These are phyloP conservation scores for Backusella tarrabulga DNA, from an alignment of 192 early-diverging fungal genomes.

Conservation along the genomic window DNA sequence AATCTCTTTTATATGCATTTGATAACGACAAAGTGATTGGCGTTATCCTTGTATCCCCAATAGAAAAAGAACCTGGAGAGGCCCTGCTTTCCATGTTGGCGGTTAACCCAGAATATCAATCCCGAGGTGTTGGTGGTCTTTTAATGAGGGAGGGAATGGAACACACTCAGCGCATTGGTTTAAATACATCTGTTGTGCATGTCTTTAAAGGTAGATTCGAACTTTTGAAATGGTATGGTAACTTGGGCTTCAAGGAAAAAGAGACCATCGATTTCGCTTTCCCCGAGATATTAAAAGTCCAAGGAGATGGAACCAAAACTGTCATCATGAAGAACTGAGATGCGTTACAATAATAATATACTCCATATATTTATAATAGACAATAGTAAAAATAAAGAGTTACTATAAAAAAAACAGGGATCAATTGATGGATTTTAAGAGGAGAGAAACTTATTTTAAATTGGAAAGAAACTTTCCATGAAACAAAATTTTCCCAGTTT, in stretches of 20 bases:
- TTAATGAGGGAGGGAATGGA: background rate
- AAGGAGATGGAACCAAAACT: background rate
- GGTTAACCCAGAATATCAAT: background rate
- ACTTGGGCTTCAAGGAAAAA: background rate
- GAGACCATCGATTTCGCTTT: background rate
- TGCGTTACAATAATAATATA: background rate
- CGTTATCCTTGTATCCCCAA: background rate
- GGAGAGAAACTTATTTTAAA: too few relatives aligned
- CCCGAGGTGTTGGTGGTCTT: background rate
- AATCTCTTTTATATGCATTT: background rate
- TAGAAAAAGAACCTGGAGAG: background rate
- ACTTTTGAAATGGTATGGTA: background rate
- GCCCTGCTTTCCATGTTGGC: conserved; percentile 5
- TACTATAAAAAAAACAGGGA: too few relatives aligned
- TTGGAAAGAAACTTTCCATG: background rate
- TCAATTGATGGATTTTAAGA: too few relatives aligned
- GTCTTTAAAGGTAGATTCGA: background rate
- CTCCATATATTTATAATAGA: background rate
- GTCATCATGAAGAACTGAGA: background rate
- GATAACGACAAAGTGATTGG: background rate
- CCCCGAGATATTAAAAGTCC: background rate
- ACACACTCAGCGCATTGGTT: background rate
- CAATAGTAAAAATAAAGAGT: too few relatives aligned
- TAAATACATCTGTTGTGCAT: background rate
- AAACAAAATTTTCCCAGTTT: background rate